These are phyloP conservation scores for Pseudoneurospora amorphoporcata DNA, from an alignment of 495 filamentous ascomycete genomes.

Conservation along the genomic window DNA sequence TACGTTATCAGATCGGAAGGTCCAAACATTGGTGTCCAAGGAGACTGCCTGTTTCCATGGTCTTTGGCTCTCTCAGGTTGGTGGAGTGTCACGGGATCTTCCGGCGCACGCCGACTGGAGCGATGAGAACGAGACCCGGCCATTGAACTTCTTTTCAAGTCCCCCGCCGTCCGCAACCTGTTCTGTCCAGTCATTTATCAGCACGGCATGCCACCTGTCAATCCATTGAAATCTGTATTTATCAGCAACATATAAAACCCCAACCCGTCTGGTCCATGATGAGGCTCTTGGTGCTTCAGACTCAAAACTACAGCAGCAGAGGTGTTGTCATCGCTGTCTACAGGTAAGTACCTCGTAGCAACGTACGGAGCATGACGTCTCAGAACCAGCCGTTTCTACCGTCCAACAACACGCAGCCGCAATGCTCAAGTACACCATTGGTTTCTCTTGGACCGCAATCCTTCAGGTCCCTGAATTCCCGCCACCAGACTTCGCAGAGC, in stretches of 20 bases:
- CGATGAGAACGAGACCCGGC: background rate
- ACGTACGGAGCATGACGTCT: background rate
- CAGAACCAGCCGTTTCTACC: background rate
- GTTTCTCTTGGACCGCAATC: background rate
- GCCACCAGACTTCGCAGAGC: background rate
- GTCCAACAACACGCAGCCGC: background rate
- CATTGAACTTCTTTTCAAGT: background rate
- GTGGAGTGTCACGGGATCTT: conserved; percentile 7
- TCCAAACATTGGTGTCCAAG: background rate
- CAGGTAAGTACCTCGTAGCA: background rate
- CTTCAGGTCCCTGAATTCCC: background rate
- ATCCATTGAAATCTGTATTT: background rate
- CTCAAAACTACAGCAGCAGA: background rate
- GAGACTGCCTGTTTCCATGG: background rate
- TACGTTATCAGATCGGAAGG: background rate
- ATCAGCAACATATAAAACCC: background rate
- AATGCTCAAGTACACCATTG: background rate
- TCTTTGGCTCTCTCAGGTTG: background rate
- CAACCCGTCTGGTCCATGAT: background rate
- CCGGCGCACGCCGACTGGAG: conserved; percentile 1
- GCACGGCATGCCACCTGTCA: background rate
- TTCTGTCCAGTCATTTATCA: background rate
- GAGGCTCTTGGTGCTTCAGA: background rate
- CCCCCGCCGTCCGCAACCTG: background rate
- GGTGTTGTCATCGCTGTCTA: too few species aligned